A percentile compares a stretch with the other conserved stretches of the same genome.
Conservation (phyloP, 176 grass and related monocot species). For the Hsuehochloa calcarea region DNA sequence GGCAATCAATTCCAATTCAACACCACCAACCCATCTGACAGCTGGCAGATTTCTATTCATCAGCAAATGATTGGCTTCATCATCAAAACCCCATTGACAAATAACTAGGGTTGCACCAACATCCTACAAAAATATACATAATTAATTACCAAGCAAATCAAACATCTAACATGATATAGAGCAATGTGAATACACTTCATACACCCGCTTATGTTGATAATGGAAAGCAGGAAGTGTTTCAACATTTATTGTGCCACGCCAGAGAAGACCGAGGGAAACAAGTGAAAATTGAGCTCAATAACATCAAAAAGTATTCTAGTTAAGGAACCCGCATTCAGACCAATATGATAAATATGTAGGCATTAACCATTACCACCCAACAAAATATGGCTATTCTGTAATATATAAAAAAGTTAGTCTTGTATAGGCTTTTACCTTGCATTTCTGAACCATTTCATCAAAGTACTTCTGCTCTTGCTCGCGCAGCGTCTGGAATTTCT, state of each 20-base stretch:
- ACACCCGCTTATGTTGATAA: not conserved
- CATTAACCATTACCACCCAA: not conserved
- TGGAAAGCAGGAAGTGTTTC: not conserved
- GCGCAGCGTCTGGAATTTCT: slow-evolving; percentile 84
- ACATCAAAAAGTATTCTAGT: not conserved
- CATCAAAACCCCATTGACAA: slow-evolving; percentile 99
- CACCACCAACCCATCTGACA: slow-evolving; percentile 99
- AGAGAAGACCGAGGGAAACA: not conserved
- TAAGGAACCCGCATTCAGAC: not conserved
- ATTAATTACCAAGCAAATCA: not conserved
- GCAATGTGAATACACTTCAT: not conserved
- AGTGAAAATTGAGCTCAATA: not conserved
- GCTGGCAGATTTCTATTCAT: slow-evolving; percentile 91
- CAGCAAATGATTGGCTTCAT: slow-evolving; percentile 96
- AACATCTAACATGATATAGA: not conserved
- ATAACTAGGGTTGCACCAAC: slow-evolving; percentile 96
- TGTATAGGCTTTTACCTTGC: slow-evolving; percentile 59
- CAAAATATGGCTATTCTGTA: not conserved
- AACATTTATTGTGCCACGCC: not conserved
- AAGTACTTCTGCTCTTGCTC: slow-evolving; percentile 90
- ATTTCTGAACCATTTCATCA: slow-evolving; percentile 98
- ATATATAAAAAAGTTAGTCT: not conserved
- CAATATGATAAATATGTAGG: slow-evolving; percentile 13
- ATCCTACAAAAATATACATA: slow-evolving; percentile 51
- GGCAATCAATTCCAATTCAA: slow-evolving; percentile 97